Evolutionary conservation across 345 rosid genomes (phyloP), one percentile per base, ranked within the genome.

Genomic region (Streptanthus diversifolius): DNA sequence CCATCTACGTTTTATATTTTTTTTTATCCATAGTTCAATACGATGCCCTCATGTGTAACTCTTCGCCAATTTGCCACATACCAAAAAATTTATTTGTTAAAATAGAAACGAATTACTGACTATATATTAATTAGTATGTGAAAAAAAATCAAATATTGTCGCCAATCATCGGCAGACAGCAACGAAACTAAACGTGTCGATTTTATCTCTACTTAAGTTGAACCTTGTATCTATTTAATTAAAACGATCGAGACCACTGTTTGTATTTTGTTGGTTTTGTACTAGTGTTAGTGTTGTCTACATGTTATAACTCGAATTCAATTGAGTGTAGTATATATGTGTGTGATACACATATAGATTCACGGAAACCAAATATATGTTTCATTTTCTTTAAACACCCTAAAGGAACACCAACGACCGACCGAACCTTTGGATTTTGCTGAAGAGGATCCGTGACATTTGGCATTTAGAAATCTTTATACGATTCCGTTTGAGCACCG

Each of bases 381-480:
- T 35, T 35, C 2, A 2, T 35, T 49, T 21, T 7, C 10, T 4
- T 1, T 10, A 22, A 49, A 49, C 14, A 48, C 8, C 53, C 15
- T 51, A 51, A 48, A 64, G 12, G 56, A 22, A 24, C 71, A 51
- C 71, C 72, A 3, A 55, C 63, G 22, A 51, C 60, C 63, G 11
- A 55, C 52, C 32, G 22, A 68, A 56, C 18, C 37, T 70, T 45
- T 35, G 36, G 48, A 15, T 44, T 33, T 57, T 44, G 8, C 35
- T 30, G 21, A 45, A 57, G 56, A 56, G 11, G 35, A 22, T 57
- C 65, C 47, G 57, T 58, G 57, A 70, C 14, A 70, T 47, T 35
- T 70, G 58, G 40, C 66, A 48, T 70, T 9, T 57, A 21, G 32
- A 58, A 44, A 43, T 51, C 22, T 7, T 10, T 24, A 25, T 37